Percentiles rank a stretch among this genome's conserved stretches.
These are phyloP conservation scores for Ganoderma lucidum DNA, from an alignment of 1,284 basidiomycete species.

Conservation along the genomic window DNA sequence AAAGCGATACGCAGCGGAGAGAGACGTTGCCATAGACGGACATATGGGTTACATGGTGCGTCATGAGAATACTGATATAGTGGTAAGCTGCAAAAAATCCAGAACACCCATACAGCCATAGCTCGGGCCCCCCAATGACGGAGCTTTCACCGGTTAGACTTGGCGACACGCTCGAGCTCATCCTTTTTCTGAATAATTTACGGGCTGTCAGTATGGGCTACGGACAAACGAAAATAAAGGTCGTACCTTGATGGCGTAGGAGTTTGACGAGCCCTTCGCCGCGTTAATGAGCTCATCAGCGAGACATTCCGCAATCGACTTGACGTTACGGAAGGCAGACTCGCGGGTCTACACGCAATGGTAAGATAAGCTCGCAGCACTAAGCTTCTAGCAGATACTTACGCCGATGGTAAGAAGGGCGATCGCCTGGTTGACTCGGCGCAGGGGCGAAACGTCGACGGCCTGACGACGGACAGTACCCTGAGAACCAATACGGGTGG, in stretches of 20 bases:
- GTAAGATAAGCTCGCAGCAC: slow-evolving; percentile 10
- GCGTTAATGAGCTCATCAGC: slow-evolving; percentile 99
- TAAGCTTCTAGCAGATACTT: slow-evolving; percentile 43
- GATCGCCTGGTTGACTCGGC: slow-evolving; percentile 98
- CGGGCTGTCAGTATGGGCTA: background rate
- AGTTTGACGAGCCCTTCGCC: slow-evolving; percentile 99
- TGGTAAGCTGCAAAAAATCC: slow-evolving; percentile 36
- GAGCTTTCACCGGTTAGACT: slow-evolving; percentile 92
- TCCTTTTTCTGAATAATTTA: slow-evolving; percentile 78
- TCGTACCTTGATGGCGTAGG: slow-evolving; percentile 96
- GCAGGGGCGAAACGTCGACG: slow-evolving; percentile 98
- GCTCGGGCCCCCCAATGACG: slow-evolving; percentile 31
- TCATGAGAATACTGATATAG: slow-evolving; percentile 40
- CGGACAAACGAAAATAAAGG: slow-evolving; percentile 10
- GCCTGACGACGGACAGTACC: slow-evolving; percentile 99
- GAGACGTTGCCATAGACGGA: slow-evolving; percentile 41
- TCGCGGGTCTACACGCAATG: slow-evolving; percentile 82
- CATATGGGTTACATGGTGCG: slow-evolving; percentile 44
- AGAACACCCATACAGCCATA: slow-evolving; percentile 42
- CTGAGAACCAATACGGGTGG: slow-evolving; percentile 99
- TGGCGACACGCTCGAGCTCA: slow-evolving; percentile 99
- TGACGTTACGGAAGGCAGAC: slow-evolving; percentile 99
- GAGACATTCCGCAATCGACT: slow-evolving; percentile 98
- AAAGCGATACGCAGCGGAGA: slow-evolving; percentile 35
- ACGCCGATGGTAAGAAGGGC: slow-evolving; percentile 96